Percentiles rank a stretch among this genome's conserved stretches.
Conservation (phyloP, 2,329 filamentous ascomycete species). For the Talaromyces sp. region DNA sequence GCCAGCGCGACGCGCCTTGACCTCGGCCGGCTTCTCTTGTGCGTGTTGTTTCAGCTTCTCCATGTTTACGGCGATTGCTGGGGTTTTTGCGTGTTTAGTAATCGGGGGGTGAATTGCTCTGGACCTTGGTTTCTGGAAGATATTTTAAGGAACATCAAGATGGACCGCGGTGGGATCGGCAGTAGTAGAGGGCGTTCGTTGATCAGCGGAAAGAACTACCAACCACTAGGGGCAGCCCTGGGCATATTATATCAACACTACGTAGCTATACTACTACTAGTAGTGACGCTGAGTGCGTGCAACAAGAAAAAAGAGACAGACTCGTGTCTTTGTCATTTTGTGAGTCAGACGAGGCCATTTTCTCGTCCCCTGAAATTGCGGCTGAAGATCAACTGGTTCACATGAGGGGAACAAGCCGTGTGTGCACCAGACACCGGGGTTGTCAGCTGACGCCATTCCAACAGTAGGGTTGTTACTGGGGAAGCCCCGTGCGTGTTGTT, state of each 20-base stretch:
- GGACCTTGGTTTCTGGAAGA: not conserved
- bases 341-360: not conserved
- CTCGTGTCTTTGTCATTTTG: not conserved
- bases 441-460: not conserved
- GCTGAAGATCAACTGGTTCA: not conserved
- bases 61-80: not conserved
- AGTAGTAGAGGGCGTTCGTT: not conserved
- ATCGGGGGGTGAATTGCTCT: not conserved
- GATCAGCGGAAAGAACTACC: not conserved
- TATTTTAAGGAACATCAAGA: not conserved
- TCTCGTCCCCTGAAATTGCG: not conserved
- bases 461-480: not conserved
- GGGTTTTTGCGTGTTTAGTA: not conserved
- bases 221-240: not conserved
- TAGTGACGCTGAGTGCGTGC: not conserved
- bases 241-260: not conserved
- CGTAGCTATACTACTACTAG: too few species aligned
- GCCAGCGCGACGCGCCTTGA: not conserved
- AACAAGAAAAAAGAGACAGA: not conserved
- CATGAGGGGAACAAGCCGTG: not conserved
- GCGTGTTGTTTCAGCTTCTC: slow-evolving; percentile 8
- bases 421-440: not conserved
- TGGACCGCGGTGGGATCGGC: not conserved
- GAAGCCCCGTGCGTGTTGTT: not conserved
- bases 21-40: slow-evolving; percentile 1